These are phyloP conservation scores for Striga asiatica DNA, from an alignment of 257 asterid genomes.

Conservation along the genomic window DNA sequence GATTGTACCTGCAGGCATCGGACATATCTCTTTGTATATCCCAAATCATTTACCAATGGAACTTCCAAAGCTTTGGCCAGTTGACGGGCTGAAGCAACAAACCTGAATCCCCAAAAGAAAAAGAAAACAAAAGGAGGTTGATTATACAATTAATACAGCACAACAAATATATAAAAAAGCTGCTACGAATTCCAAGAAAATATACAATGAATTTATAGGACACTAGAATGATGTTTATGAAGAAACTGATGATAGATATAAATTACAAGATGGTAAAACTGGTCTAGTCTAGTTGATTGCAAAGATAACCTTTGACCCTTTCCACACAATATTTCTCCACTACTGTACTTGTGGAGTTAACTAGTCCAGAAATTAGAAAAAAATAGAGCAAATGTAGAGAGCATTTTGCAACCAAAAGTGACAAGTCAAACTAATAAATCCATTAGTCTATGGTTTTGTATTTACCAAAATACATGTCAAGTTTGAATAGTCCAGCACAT, in stretches of 20 bases:
- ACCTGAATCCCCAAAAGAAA: constrained; percentile 49
- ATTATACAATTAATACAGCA: neutral
- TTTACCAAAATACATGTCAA: too few relatives aligned
- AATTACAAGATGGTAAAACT: neutral
- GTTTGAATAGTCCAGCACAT: too few relatives aligned
- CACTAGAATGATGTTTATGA: neutral
- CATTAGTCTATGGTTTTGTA: neutral
- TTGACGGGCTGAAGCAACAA: constrained; percentile 95
- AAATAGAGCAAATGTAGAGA: neutral
- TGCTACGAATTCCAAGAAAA: neutral
- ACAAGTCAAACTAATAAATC: too few relatives aligned
- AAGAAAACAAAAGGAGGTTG: constrained; percentile 1
- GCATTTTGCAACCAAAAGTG: neutral
- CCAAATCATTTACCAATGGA: constrained; percentile 91
- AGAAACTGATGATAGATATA: neutral
- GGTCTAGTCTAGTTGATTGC: neutral
- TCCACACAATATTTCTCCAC: neutral
- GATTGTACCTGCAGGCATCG: constrained; percentile 84
- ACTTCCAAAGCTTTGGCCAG: constrained; percentile 95
- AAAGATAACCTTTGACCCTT: neutral
- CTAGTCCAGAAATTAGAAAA: neutral
- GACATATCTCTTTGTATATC: constrained; percentile 91
- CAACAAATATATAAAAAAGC: neutral
- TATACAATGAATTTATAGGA: neutral
- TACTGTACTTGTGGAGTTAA: neutral